Conservation (phyloP, 495 filamentous ascomycete genomes). For the Saxophila tyrrhenica region DNA sequence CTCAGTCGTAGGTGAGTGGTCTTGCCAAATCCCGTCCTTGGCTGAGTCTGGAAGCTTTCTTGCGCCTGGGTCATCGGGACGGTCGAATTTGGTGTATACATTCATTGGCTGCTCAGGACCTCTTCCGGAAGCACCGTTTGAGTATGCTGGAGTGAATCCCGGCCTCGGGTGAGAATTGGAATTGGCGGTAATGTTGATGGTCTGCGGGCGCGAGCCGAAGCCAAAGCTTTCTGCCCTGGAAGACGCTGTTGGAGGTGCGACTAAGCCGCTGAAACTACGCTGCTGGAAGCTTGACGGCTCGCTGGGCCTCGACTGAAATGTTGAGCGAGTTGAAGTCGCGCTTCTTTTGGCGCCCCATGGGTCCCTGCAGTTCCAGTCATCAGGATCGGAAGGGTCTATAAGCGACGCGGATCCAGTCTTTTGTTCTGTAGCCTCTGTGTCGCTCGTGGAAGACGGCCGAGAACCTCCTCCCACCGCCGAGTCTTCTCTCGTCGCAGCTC, state of each 20-base stretch:
- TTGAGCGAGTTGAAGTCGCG: not conserved
- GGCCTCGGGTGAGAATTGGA: not conserved
- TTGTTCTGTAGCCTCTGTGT: slow-evolving; percentile 26
- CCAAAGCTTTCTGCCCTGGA: not conserved
- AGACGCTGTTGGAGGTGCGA: slow-evolving; percentile 2
- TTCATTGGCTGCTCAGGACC: slow-evolving; percentile 3
- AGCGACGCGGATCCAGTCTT: slow-evolving; percentile 57
- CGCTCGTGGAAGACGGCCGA: not conserved
- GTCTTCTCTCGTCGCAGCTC: slow-evolving; percentile 4
- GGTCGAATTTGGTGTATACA: slow-evolving; percentile 17
- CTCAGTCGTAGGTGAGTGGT: slow-evolving; percentile 27
- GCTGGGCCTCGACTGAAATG: not conserved
- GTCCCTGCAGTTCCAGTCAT: slow-evolving; percentile 36
- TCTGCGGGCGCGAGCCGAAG: not conserved
- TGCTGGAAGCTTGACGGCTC: slow-evolving; percentile 21
- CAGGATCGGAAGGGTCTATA: slow-evolving; percentile 52
- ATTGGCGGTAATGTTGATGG: slow-evolving; percentile 1
- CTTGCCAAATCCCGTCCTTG: not conserved
- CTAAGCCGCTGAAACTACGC: slow-evolving; percentile 26
- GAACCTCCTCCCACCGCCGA: slow-evolving; percentile 4
- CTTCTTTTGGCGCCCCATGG: slow-evolving; percentile 2
- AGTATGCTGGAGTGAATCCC: not conserved
- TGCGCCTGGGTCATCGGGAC: slow-evolving; percentile 6
- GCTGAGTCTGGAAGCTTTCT: not conserved
- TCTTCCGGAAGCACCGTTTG: not conserved